Base-by-base conservation (phyloP, 2,329 filamentous ascomycete genomes). In the Scytalidium sp. region DNA sequence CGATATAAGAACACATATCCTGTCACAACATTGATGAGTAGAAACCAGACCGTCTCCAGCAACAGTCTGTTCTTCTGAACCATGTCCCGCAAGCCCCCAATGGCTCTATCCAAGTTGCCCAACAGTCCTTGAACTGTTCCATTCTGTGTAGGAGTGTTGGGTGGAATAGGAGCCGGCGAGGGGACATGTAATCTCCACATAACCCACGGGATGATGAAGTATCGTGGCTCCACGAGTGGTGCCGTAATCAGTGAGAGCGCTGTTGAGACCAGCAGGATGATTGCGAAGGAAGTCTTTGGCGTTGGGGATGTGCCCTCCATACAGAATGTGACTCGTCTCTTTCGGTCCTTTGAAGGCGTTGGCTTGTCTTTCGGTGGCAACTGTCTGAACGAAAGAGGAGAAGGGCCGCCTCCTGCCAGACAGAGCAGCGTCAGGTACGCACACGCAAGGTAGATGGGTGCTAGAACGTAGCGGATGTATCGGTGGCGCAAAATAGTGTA, bases 131-230 rank as follows among this genome's bases (percentile, higher is more conserved):
- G 21, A 29, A 19, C 11, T 43, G 21, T 9, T 19, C 25, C 15
- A 5, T 19, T 21, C 50, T 47, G 49, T 21, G n/a, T 15, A 45
- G 46, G 22, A 13, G 8, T 19, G 13, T 15, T 19, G 19, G 4
- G 19, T 15, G 10, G 32, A 8, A 19, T 11, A 20, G 44, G 4
- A 36, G 43, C 7, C 2, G 23, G 9, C 17, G 75, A 67, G 0
- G 90, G 90, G 1, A 95, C 71, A 61, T 95, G 80, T 7, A 97
- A 70, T 1, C 94, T 80, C 90, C 92, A 97, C 61, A 97, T 84
- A 8, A 97, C 80, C 90, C 91, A 99, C 0, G 93, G 92, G 11
- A 97, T 77, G 64, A 99, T 95, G 67, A 96, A 96, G 69, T 99
- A 99, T 13, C 94, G 82, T 13, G 94, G 94, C 67, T 99, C 94